phyloP scores from a whole-genome alignment of 176 grass and related monocot species.

The Poa pratensis region DNA sequence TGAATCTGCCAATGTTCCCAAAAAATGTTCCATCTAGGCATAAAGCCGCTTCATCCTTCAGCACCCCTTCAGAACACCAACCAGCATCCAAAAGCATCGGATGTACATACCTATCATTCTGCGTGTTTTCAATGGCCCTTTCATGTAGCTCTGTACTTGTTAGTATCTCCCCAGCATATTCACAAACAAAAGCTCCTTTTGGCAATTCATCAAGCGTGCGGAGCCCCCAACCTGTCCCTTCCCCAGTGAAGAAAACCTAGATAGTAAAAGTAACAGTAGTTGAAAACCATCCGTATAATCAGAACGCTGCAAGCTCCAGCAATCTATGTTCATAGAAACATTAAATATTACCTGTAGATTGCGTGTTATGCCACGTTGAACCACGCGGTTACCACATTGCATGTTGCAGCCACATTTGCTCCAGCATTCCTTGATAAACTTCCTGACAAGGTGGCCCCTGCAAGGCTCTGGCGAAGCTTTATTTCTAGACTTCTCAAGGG shows the following conservation, averaged over 20 bases:
- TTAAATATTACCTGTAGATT: slow-evolving; percentile 56
- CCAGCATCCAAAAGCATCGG: slow-evolving; percentile 69
- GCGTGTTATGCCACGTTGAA: slow-evolving; percentile 63
- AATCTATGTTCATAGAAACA: slow-evolving; percentile 15
- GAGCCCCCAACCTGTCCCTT: slow-evolving; percentile 73
- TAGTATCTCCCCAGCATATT: slow-evolving; percentile 76
- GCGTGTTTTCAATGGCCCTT: slow-evolving; percentile 47
- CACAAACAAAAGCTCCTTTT: slow-evolving; percentile 70
- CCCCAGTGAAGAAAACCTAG: slow-evolving; percentile 68
- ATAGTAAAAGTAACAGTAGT: not conserved
- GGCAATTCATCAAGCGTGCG: slow-evolving; percentile 63
- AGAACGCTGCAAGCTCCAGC: not conserved
- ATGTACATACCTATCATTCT: slow-evolving; percentile 47
- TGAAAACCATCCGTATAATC: slow-evolving; percentile 13
- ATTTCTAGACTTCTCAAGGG: slow-evolving; percentile 55
- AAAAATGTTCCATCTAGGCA: slow-evolving; percentile 76
- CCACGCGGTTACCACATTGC: slow-evolving; percentile 71
- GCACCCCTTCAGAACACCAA: slow-evolving; percentile 53
- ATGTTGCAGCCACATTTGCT: slow-evolving; percentile 73
- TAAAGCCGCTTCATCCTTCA: slow-evolving; percentile 64
- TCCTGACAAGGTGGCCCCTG: slow-evolving; percentile 60
- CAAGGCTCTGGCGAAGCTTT: slow-evolving; percentile 46
- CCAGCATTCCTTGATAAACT: slow-evolving; percentile 80
- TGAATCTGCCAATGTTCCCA: slow-evolving; percentile 71
- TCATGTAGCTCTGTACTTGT: slow-evolving; percentile 59